phyloP scores from a whole-genome alignment of 1,284 basidiomycete genomes.

The Puccinia novopanici region DNA sequence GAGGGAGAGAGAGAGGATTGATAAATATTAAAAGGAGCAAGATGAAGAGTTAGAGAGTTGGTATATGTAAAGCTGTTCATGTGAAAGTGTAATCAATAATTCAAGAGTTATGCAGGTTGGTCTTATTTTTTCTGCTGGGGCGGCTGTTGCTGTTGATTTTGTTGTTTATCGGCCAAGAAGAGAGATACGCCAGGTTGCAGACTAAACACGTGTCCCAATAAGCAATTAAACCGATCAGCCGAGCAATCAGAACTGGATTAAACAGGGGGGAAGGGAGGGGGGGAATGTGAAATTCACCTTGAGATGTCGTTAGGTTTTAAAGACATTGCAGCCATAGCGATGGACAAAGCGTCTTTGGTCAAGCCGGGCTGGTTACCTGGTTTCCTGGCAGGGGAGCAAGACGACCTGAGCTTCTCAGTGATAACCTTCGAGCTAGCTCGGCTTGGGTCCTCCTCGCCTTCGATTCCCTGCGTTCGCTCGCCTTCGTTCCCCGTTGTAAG shows the following conservation, averaged over 20 bases:
- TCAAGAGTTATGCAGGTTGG: neutral
- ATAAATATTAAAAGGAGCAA: neutral
- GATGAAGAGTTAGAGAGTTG: neutral
- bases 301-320: constrained; percentile 28
- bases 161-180: constrained; percentile 35
- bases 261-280: neutral
- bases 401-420: neutral
- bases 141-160: neutral
- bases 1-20: too few species aligned
- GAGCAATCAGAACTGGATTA: neutral
- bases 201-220: neutral
- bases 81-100: neutral
- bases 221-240: neutral
- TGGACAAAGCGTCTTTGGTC: constrained; percentile 13
- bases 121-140: neutral
- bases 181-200: constrained; percentile 46
- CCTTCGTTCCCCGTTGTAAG: neutral
- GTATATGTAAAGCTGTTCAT: too few species aligned
- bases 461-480: neutral
- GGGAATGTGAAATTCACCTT: neutral
- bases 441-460: neutral
- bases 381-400: neutral
- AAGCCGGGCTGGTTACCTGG: neutral
- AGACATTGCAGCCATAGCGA: constrained; percentile 44
- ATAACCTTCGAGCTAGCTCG: neutral